These are phyloP conservation scores for Cyclotella sp. DNA, from an alignment of 108 stramenopile species.

Conservation along the genomic window DNA sequence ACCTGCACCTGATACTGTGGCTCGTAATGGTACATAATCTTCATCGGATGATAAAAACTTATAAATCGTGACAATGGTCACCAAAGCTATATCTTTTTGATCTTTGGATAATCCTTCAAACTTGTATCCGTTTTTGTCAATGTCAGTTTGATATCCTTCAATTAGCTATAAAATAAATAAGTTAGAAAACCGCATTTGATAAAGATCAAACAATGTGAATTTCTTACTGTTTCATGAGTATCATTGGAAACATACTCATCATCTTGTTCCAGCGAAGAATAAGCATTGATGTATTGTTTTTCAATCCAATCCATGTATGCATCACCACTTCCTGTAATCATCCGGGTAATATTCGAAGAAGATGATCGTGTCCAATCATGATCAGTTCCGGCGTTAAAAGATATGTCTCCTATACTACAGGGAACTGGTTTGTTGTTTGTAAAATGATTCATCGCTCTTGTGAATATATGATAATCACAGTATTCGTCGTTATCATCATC, in stretches of 20 bases:
- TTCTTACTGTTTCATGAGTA: too few species aligned
- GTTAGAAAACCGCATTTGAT: too few species aligned
- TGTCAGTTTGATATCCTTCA: too few species aligned
- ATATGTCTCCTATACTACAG: neutral
- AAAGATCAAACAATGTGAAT: too few species aligned
- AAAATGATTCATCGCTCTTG: neutral
- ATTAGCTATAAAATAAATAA: too few species aligned
- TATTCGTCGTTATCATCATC: neutral
- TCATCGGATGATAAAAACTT: conserved; percentile 12
- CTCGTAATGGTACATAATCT: conserved; percentile 16
- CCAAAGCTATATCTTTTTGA: conserved; percentile 3
- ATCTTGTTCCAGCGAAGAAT: too few species aligned
- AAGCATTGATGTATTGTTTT: too few species aligned
- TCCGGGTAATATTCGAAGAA: neutral
- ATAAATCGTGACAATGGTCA: neutral
- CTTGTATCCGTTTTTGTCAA: too few species aligned
- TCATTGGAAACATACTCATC: too few species aligned
- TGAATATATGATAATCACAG: neutral
- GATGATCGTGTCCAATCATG: neutral
- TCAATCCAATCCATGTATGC: neutral
- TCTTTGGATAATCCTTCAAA: neutral
- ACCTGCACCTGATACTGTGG: conserved; percentile 7
- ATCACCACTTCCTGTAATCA: too few species aligned
- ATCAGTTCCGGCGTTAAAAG: neutral
- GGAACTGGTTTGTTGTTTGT: neutral